phyloP scores from a whole-genome alignment of 1,139 yeast genomes.

The Suhomyces chickasaworum region DNA sequence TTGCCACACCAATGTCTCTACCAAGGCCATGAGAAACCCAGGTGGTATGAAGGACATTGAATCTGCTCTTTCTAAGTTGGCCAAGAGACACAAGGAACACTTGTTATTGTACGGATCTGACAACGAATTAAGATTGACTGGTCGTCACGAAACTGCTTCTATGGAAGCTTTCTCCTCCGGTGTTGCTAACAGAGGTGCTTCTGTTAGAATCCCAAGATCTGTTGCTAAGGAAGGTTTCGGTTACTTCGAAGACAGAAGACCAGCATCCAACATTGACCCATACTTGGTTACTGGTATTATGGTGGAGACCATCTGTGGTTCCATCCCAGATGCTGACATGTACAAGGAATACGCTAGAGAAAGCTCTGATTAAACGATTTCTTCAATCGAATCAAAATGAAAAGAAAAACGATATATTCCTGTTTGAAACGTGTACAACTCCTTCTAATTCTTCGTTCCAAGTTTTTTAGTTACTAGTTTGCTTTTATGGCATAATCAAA shows the following conservation, averaged over 20 bases:
- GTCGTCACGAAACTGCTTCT: slow-evolving; percentile 97
- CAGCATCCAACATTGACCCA: slow-evolving; percentile 98
- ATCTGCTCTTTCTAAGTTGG: slow-evolving; percentile 87
- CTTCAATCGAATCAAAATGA: too few species aligned
- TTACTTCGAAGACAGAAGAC: slow-evolving; percentile 99
- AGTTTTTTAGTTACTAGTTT: slow-evolving; percentile 2
- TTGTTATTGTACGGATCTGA: slow-evolving; percentile 93
- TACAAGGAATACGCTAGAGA: slow-evolving; percentile 83
- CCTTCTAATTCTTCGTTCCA: slow-evolving; percentile 11
- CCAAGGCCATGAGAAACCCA: slow-evolving; percentile 84
- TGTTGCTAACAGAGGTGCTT: slow-evolving; percentile 99
- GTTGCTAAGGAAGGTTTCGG: slow-evolving; percentile 98
- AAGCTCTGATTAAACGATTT: slow-evolving; percentile 32
- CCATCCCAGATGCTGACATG: slow-evolving; percentile 96
- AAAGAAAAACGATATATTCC: background rate
- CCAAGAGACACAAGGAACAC: slow-evolving; percentile 97
- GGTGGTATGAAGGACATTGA: slow-evolving; percentile 97
- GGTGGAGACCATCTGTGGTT: slow-evolving; percentile 95
- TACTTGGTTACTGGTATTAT: slow-evolving; percentile 97
- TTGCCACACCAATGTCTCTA: slow-evolving; percentile 98
- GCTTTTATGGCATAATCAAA: slow-evolving; percentile 3
- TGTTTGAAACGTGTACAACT: background rate
- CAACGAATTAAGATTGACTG: slow-evolving; percentile 93
- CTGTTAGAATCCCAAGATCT: slow-evolving; percentile 97
- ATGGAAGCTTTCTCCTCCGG: slow-evolving; percentile 90